A percentile compares a stretch with the other conserved stretches of the same genome.
Conservation (phyloP, 208 protist genomes). For the Naegleria lovaniensis region DNA sequence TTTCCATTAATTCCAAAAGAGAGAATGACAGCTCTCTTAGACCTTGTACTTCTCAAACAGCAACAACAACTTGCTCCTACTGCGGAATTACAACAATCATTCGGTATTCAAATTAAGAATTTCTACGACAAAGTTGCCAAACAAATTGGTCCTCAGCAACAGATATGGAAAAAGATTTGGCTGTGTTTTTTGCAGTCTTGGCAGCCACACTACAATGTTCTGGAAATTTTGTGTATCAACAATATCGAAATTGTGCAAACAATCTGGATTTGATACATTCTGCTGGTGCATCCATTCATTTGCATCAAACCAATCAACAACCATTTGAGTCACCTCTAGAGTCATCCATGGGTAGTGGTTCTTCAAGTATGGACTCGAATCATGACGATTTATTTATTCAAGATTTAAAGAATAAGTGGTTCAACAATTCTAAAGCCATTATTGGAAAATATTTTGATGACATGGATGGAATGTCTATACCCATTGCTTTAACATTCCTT, state of each 20-base stretch:
- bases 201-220: neutral
- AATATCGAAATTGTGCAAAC: neutral
- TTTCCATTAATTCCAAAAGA: neutral
- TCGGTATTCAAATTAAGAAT: neutral
- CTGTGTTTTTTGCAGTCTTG: neutral
- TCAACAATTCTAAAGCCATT: neutral
- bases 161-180: neutral
- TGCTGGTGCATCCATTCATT: neutral
- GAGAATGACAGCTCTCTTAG: neutral
- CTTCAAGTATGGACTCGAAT: neutral
- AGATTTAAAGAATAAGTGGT: neutral
- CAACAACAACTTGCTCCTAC: neutral
- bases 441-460: conserved; percentile 12
- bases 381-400: neutral
- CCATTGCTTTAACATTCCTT: neutral
- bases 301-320: neutral
- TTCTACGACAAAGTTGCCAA: neutral
- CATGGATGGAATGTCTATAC: neutral
- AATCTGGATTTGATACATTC: neutral
- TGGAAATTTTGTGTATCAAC: neutral
- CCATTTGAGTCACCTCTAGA: neutral
- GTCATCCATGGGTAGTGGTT: neutral
- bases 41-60: neutral
- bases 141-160: neutral
- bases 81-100: neutral